Percentiles rank a stretch among this genome's conserved stretches.
phyloP scores from a whole-genome alignment of 768 basidiomycete species.

The Trametes villosa region DNA sequence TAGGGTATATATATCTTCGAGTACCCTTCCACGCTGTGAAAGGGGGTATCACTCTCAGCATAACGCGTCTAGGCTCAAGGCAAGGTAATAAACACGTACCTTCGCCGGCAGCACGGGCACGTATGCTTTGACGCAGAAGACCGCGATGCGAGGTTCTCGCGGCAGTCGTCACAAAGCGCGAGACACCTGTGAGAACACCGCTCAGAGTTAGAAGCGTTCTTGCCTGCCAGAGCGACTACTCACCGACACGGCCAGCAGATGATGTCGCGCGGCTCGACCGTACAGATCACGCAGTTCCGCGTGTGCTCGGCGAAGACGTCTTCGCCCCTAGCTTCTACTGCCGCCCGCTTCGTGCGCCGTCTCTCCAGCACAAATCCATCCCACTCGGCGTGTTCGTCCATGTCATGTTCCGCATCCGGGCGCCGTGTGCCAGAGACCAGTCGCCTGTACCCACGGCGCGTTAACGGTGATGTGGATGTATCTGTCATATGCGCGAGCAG shows the following conservation, averaged over 20 bases:
- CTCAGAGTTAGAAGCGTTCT: not conserved
- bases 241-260: constrained; percentile 89
- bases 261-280: constrained; percentile 65
- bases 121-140: constrained; percentile 60
- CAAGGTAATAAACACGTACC: constrained; percentile 35
- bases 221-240: too few relatives aligned
- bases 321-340: constrained; percentile 4
- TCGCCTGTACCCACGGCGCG: constrained; percentile 48
- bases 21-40: constrained; percentile 53
- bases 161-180: constrained; percentile 67
- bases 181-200: constrained; percentile 41
- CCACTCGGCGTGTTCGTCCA: constrained; percentile 31
- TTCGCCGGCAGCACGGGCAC: constrained; percentile 66
- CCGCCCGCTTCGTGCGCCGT: constrained; percentile 26
- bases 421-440: constrained; percentile 36
- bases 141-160: constrained; percentile 61
- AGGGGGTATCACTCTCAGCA: not conserved
- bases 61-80: not conserved
- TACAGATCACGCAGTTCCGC: constrained; percentile 70
- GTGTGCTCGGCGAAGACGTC: constrained; percentile 32
- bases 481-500: constrained; percentile 60
- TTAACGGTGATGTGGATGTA: constrained; percentile 49
- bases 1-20: constrained; percentile 66
- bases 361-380: constrained; percentile 37
- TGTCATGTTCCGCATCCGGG: not conserved